These are phyloP conservation scores for Leccinum boreale DNA, from an alignment of 768 basidiomycete genomes.

Conservation along the genomic window DNA sequence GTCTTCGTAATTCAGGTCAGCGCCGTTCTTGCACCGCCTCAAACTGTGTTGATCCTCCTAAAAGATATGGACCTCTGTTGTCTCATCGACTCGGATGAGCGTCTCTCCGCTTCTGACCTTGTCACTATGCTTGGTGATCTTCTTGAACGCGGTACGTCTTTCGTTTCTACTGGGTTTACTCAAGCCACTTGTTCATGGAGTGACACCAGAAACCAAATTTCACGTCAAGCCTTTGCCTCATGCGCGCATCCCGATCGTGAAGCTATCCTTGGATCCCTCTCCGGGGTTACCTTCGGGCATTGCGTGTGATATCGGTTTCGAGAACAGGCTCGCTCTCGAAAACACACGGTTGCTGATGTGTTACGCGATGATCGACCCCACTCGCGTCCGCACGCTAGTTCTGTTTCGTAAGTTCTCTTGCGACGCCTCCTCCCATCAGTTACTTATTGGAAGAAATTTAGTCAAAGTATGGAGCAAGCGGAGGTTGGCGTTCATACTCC, in stretches of 20 bases:
- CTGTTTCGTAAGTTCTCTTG: conserved; percentile 79
- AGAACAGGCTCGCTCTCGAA: conserved; percentile 94
- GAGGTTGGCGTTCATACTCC: conserved; percentile 44
- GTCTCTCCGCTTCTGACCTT: conserved; percentile 78
- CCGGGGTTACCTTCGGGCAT: conserved; percentile 82
- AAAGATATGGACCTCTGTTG: conserved; percentile 99
- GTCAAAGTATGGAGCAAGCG: conserved; percentile 99
- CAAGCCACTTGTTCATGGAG: conserved; percentile 11
- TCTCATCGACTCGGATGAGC: conserved; percentile 85
- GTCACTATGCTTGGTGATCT: conserved; percentile 93
- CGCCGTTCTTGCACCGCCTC: conserved; percentile 7
- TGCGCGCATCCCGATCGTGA: conserved; percentile 98
- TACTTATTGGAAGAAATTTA: conserved; percentile 32
- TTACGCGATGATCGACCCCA: conserved; percentile 95
- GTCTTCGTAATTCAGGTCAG: conserved; percentile 89
- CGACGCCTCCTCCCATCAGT: background rate
- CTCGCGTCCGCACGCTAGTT: conserved; percentile 89
- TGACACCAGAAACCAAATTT: conserved; percentile 82
- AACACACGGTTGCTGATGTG: conserved; percentile 95
- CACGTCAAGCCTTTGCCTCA: conserved; percentile 94
- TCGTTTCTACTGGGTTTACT: background rate
- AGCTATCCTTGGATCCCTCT: conserved; percentile 87
- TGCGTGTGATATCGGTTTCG: conserved; percentile 97
- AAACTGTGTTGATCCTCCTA: conserved; percentile 6
- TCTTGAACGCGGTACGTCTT: conserved; percentile 79